phyloP scores from a whole-genome alignment of 2,329 filamentous ascomycete species.

The Verticillium dahliae region DNA sequence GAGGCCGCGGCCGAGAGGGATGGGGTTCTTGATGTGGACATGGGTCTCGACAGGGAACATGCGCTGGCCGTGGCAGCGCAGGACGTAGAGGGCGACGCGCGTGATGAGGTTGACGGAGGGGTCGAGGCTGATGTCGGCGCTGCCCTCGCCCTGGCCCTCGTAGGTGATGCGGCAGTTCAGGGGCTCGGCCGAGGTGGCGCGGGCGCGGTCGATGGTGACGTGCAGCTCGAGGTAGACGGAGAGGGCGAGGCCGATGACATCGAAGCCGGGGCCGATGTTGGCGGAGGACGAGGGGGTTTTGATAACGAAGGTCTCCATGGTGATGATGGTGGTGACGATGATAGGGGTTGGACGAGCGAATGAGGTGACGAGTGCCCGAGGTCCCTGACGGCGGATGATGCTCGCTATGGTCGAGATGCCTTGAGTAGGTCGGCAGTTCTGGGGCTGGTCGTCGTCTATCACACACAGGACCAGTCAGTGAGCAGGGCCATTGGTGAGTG shows the following conservation, averaged over 20 bases:
- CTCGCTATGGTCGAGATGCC: not conserved
- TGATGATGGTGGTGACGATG: not conserved
- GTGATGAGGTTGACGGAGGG: slow-evolving; percentile 90
- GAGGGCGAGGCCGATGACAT: slow-evolving; percentile 92
- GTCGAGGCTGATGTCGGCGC: slow-evolving; percentile 69
- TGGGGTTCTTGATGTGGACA: slow-evolving; percentile 92
- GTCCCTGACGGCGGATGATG: not conserved
- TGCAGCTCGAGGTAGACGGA: slow-evolving; percentile 89
- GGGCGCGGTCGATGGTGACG: slow-evolving; percentile 65
- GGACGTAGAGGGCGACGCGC: slow-evolving; percentile 85
- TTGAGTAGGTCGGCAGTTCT: too few relatives aligned
- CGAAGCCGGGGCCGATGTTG: slow-evolving; percentile 96
- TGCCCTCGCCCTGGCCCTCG: slow-evolving; percentile 70
- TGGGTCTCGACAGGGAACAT: slow-evolving; percentile 80
- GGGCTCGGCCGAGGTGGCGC: slow-evolving; percentile 47
- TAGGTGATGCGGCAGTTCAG: slow-evolving; percentile 89
- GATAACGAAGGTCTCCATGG: slow-evolving; percentile 60
- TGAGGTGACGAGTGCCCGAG: not conserved
- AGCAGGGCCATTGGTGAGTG: not conserved
- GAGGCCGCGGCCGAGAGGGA: slow-evolving; percentile 84
- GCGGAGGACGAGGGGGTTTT: slow-evolving; percentile 89
- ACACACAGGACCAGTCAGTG: not conserved
- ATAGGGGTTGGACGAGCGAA: slow-evolving; percentile 3
- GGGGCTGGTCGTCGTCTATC: not conserved
- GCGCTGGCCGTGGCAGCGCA: slow-evolving; percentile 84